A percentile compares a stretch with the other conserved stretches of the same genome.
Conservation (phyloP, 2,329 filamentous ascomycete species). For the Monilinia fructigena region DNA sequence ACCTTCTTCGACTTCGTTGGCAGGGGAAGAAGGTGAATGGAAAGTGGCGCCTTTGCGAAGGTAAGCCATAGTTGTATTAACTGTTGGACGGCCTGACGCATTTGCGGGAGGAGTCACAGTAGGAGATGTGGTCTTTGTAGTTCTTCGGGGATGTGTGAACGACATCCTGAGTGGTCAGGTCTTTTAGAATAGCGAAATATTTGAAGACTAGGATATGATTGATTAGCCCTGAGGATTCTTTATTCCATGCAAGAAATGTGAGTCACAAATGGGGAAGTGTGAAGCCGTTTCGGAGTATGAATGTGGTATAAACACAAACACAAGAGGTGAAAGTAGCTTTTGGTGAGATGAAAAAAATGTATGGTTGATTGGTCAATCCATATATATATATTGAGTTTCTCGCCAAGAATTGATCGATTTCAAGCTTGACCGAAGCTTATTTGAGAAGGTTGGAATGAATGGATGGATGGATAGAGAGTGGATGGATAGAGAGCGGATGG, state of each 20-base stretch:
- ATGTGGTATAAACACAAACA: constrained; percentile 7
- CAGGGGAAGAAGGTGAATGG: constrained; percentile 45
- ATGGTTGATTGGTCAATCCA: constrained; percentile 8
- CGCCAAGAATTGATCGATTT: constrained; percentile 2
- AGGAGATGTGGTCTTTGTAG: constrained; percentile 42
- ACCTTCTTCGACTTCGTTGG: constrained; percentile 5
- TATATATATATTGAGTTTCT: background rate
- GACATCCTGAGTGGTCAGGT: constrained; percentile 39
- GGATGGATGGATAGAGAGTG: too few relatives aligned
- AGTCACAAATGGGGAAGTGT: constrained; percentile 33
- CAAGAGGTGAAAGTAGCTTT: constrained; percentile 11
- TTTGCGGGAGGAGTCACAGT: constrained; percentile 48
- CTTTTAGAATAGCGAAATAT: constrained; percentile 25
- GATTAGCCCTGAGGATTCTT: constrained; percentile 33
- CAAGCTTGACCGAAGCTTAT: background rate
- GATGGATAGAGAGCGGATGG: background rate
- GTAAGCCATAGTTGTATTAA: constrained; percentile 54
- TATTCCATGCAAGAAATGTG: constrained; percentile 35
- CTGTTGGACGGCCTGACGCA: constrained; percentile 45
- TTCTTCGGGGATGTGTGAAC: constrained; percentile 39
- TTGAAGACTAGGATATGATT: constrained; percentile 31
- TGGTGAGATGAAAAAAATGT: background rate
- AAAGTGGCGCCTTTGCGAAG: constrained; percentile 71
- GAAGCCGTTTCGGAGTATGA: constrained; percentile 12
- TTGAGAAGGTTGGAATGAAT: background rate